Conservation (phyloP, 257 asterid species). For the Catharanthus roseus region DNA sequence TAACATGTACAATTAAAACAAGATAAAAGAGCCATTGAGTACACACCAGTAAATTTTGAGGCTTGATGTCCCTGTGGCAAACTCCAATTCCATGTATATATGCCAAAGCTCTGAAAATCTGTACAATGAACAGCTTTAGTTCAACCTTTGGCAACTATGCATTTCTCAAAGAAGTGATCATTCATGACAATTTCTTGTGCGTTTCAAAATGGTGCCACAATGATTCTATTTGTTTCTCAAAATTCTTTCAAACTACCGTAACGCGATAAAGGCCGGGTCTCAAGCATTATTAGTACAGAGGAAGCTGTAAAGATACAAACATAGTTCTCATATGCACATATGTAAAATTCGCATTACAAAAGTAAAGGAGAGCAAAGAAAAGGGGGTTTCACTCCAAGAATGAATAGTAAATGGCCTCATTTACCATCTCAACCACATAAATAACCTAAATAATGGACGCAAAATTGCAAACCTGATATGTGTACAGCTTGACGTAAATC, state of each 20-base stretch:
- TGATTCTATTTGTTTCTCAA: background rate
- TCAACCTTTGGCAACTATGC: background rate
- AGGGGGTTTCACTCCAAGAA: background rate
- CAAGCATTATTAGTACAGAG: background rate
- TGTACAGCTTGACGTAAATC: slow-evolving; percentile 78
- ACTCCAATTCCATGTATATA: slow-evolving; percentile 78
- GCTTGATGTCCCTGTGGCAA: slow-evolving; percentile 88
- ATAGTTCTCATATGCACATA: background rate
- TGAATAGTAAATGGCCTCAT: background rate
- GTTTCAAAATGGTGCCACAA: background rate
- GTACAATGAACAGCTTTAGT: slow-evolving; percentile 18
- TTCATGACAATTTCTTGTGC: background rate
- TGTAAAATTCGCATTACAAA: background rate
- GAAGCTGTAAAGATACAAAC: background rate
- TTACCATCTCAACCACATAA: background rate
- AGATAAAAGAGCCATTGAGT: slow-evolving; percentile 10
- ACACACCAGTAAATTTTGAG: slow-evolving; percentile 78
- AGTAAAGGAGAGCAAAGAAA: background rate
- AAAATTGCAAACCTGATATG: slow-evolving; percentile 61
- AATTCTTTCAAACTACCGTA: background rate
- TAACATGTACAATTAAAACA: slow-evolving; percentile 2
- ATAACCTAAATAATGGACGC: background rate
- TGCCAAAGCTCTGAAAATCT: slow-evolving; percentile 82
- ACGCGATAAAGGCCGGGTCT: background rate
- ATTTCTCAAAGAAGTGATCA: too few relatives aligned